Evolutionary conservation across 768 basidiomycete genomes (phyloP).

Genomic region (Strobilomyces echinocephalus): DNA sequence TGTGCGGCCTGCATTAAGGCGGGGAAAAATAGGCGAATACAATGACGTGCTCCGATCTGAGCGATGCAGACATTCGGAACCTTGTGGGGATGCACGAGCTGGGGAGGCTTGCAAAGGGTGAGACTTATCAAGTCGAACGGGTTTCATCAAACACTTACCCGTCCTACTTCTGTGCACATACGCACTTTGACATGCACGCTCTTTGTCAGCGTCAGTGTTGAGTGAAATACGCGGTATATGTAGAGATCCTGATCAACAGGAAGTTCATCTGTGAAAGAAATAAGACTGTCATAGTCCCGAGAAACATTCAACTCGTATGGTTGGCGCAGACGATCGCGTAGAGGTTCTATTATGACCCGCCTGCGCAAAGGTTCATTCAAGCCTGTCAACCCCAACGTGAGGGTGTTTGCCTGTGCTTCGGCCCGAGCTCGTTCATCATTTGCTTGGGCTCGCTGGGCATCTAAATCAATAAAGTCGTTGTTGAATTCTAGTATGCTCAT

Average conservation of each 20-base stretch:
- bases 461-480: neutral
- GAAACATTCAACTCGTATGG: constrained; percentile 1
- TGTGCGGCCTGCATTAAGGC: neutral
- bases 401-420: neutral
- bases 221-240: constrained; percentile 1
- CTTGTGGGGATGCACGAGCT: neutral
- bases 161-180: neutral
- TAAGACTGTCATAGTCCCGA: neutral
- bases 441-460: neutral
- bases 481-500: constrained; percentile 3
- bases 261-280: constrained; percentile 2
- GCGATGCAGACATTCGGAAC: constrained; percentile 5
- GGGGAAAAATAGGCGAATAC: constrained; percentile 1
- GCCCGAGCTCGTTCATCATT: neutral
- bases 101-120: neutral
- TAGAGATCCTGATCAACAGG: neutral
- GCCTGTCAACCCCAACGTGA: neutral
- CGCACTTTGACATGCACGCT: neutral
- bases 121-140: neutral
- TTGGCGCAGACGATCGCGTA: neutral
- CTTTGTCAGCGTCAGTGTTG: neutral
- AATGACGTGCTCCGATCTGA: neutral
- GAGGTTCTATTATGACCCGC: constrained; percentile 1
- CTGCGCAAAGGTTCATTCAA: neutral
- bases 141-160: neutral